phyloP scores from a whole-genome alignment of 2,329 filamentous ascomycete species.

The Sphaerulina vaccinii region DNA sequence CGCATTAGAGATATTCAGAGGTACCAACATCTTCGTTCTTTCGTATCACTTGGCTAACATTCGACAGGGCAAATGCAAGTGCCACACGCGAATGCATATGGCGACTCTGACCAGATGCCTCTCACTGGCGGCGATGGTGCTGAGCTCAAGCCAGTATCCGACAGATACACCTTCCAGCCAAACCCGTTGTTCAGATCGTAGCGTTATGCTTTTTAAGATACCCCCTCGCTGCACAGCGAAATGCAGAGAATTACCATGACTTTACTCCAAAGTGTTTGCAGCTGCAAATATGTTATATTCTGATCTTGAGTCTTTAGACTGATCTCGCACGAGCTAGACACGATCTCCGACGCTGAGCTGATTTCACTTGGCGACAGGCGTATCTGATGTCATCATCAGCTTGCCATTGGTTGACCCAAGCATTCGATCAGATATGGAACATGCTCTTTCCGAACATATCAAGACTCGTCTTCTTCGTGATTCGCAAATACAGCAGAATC shows the following conservation, averaged over 20 bases:
- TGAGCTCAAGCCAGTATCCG: constrained; percentile 12
- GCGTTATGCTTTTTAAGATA: neutral
- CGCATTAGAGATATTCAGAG: constrained; percentile 58
- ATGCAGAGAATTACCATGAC: neutral
- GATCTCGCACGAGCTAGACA: neutral
- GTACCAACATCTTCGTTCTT: constrained; percentile 36
- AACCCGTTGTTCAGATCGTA: constrained; percentile 20
- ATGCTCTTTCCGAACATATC: neutral
- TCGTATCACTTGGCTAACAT: neutral
- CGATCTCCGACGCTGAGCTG: too few relatives aligned
- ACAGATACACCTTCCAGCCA: constrained; percentile 21
- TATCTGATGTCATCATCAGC: neutral
- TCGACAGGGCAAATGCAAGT: constrained; percentile 26
- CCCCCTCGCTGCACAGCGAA: too few relatives aligned
- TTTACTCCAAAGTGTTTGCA: neutral
- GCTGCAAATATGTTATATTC: too few relatives aligned
- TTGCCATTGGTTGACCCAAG: neutral
- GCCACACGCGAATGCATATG: constrained; percentile 16
- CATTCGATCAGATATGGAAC: neutral
- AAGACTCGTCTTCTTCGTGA: neutral
- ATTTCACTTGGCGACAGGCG: neutral
- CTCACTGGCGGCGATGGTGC: constrained; percentile 15
- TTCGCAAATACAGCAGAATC: neutral
- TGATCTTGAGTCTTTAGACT: neutral
- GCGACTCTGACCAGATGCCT: constrained; percentile 22